Base-by-base conservation (phyloP, 345 rosid species). In the Punica granatum region DNA sequence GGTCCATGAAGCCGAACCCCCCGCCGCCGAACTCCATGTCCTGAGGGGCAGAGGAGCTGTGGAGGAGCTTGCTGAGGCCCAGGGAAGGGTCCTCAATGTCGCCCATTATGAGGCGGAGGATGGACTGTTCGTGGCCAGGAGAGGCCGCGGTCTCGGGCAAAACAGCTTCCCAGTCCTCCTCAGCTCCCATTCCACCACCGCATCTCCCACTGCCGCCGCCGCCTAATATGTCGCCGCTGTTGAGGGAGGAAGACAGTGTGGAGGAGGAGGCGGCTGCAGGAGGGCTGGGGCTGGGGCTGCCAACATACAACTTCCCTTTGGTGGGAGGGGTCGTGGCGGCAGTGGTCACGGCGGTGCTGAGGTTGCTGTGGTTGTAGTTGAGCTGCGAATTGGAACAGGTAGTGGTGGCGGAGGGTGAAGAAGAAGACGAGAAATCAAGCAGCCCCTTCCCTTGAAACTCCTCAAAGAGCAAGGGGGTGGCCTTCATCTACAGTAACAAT, bases 391-490 rank as follows among this genome's bases (percentile, higher is more conserved):
- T 56, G 32, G 61, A 56, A 14, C 61, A 28, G 63, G 44, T 1
- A 78, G 58, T 39, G 79, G 75, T 73, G 76, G 74, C 41, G 80
- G 71, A 36, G 66, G 75, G 48, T 11, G 77, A 72, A 39, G 83
- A 70, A 67, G 75, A 75, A 41, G 86, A 65, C 70, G 79, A 81
- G 75, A 79, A 75, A 81, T 78, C 71, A 41, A 76, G 73, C 78
- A 84, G 53, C 63, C 49, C 65, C 80, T 84, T 82, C 87, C 85
- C 86, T 81, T 91, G 92, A 91, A 82, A 85, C 46, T 82, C 85
- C 79, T 85, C 83, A 77, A 78, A 87, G 90, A 90, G 72, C 61
- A 87, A 69, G 91, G 88, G 92, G 85, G 83, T 87, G 87, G 87
- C 96, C 88, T 84, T 77, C 83, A 84, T 83, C 81, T 74, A 80